Base-by-base conservation (phyloP, 352 stramenopile species). In the Globisporangium takayamanum region DNA sequence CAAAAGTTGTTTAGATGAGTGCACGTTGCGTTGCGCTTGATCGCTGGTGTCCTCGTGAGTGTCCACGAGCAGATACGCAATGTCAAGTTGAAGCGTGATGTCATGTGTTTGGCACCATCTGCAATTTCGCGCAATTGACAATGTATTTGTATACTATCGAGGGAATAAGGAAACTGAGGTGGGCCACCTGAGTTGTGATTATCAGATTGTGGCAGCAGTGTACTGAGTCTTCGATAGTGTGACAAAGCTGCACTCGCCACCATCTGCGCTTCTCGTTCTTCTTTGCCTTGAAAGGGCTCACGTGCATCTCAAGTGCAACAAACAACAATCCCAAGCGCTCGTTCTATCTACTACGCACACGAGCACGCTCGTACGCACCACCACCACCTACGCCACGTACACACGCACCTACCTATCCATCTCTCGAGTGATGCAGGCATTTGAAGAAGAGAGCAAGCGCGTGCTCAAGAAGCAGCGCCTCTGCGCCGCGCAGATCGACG, bases 391-490 rank as follows among this genome's bases (percentile, higher is more conserved):
- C 30, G 3, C 28, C 50, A 11, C 36, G 22, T 22, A 22, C 22
- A 0, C 22, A 22, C 22, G 22, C 22, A 22, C 22, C 22, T 22
- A 22, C 0, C 22, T 22, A 22, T 22, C 22, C 22, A 22, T 22
- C 22, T 22, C 22, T 36, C 5, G 8, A 36, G 39, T 18, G 12
- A 89, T 89, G 80, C 72, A 87, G 67, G 68, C 67, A 26, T 62
- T 89, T 28, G 72, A 76, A 33, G 79, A 89, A 42, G 81, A 87
- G 53, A 77, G 65, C 28, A 68, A 74, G 54, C 73, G 75, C 55
- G 78, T 83, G 69, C 61, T 89, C 57, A 91, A 91, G 69, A 85
- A 84, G 50, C 81, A 91, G 67, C 75, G 79, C 16, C 52, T 85
- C 30, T 80, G 77, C 50, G 77, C 69, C 30, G 73, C 68, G 50